Evolutionary conservation across 352 stramenopile genomes (phyloP).

Genomic region (Globisporangium camurandrum): DNA sequence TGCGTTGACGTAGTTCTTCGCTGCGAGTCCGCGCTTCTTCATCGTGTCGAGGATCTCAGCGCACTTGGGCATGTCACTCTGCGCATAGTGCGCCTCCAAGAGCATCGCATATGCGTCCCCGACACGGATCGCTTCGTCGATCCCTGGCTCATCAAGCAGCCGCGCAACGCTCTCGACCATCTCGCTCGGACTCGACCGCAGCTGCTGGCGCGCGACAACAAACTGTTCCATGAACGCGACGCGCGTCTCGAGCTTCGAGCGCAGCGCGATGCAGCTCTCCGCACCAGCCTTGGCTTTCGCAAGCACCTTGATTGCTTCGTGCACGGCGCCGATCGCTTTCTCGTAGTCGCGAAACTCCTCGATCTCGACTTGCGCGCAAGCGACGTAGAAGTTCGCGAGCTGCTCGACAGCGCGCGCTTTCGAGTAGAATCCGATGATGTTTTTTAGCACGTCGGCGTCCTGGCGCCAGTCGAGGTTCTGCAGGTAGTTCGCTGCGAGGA

Average conservation of each 20-base stretch:
- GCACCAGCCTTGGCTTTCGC: constrained; percentile 59
- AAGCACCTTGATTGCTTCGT: constrained; percentile 86
- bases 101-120: constrained; percentile 89
- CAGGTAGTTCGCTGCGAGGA: constrained; percentile 93
- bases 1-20: constrained; percentile 73
- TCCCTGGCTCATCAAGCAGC: constrained; percentile 77
- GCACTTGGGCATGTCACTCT: constrained; percentile 56
- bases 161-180: constrained; percentile 72
- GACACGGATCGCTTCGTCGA: constrained; percentile 82
- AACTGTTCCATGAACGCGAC: constrained; percentile 85
- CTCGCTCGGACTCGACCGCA: constrained; percentile 52
- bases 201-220: constrained; percentile 51
- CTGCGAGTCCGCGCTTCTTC: constrained; percentile 41
- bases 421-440: constrained; percentile 92
- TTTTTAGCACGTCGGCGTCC: constrained; percentile 87
- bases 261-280: constrained; percentile 47
- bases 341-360: constrained; percentile 94
- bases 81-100: constrained; percentile 66
- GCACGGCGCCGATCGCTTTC: constrained; percentile 86
- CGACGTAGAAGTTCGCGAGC: constrained; percentile 88
- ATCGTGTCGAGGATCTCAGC: constrained; percentile 77
- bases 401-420: constrained; percentile 91
- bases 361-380: constrained; percentile 89
- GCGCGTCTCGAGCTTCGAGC: constrained; percentile 47
- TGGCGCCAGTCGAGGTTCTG: constrained; percentile 93